These are phyloP conservation scores for Sporisorium graminicola DNA, from an alignment of 1,284 basidiomycete species.

Conservation along the genomic window DNA sequence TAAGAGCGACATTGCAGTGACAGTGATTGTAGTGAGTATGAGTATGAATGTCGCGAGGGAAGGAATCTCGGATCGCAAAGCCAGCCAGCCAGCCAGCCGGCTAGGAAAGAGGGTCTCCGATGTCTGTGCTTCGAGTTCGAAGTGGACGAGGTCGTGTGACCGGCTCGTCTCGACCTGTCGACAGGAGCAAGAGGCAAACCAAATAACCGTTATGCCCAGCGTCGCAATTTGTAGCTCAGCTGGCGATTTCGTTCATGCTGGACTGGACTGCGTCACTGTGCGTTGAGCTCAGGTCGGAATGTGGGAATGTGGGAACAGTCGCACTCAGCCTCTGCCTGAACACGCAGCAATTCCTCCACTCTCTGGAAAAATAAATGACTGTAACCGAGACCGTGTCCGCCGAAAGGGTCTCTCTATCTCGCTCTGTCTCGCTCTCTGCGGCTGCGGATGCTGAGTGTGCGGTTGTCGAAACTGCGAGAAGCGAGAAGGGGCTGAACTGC, in stretches of 20 bases:
- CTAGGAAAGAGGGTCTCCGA: neutral
- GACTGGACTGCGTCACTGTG: conserved; percentile 38
- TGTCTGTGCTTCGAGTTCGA: neutral
- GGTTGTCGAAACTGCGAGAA: conserved; percentile 6
- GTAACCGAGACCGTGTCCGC: conserved; percentile 7
- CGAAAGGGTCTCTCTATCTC: neutral
- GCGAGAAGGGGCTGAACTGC: neutral
- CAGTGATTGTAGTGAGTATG: neutral
- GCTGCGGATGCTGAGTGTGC: conserved; percentile 4
- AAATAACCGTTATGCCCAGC: too few species aligned
- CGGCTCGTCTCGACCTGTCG: neutral
- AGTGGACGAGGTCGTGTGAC: conserved; percentile 21
- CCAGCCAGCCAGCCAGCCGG: too few species aligned
- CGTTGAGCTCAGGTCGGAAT: too few species aligned
- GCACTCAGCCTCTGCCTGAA: neutral
- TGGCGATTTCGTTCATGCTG: conserved; percentile 1
- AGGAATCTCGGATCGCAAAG: too few species aligned
- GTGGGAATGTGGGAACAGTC: neutral
- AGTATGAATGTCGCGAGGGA: too few species aligned
- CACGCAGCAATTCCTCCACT: conserved; percentile 11
- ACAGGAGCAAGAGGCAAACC: neutral
- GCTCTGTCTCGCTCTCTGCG: too few species aligned
- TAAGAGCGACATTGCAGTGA: neutral
- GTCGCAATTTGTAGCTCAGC: neutral
- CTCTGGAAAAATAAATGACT: conserved; percentile 5